Evolutionary conservation across 2,329 filamentous ascomycete genomes (phyloP).

Genomic region (Ophiostoma perfectum): DNA sequence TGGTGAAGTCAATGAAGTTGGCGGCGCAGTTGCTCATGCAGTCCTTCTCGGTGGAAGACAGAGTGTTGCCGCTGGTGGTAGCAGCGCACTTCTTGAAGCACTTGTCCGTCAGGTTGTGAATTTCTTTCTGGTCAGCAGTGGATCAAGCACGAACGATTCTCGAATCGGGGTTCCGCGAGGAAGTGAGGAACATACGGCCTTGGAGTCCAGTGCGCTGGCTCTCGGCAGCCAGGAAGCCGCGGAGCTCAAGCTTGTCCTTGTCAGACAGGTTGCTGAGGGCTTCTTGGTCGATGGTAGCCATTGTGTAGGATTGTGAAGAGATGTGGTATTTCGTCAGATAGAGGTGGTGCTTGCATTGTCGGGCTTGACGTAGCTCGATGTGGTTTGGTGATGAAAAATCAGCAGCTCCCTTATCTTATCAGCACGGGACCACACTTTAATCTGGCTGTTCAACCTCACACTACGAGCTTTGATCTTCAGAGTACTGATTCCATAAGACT

Average conservation of each 20-base stretch:
- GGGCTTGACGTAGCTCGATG: slow-evolving; percentile 13
- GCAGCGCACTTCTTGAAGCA: slow-evolving; percentile 94
- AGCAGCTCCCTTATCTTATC: slow-evolving; percentile 26
- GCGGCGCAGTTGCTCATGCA: slow-evolving; percentile 93
- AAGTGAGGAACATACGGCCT: slow-evolving; percentile 43
- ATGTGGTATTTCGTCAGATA: background rate
- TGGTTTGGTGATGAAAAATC: slow-evolving; percentile 21
- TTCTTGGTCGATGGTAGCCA: slow-evolving; percentile 11
- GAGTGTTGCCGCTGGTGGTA: slow-evolving; percentile 61
- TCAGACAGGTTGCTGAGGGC: slow-evolving; percentile 52
- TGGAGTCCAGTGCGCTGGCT: slow-evolving; percentile 71
- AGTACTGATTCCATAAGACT: too few relatives aligned
- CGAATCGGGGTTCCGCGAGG: too few relatives aligned
- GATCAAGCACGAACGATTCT: background rate
- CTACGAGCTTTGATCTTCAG: too few relatives aligned
- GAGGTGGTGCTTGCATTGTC: background rate
- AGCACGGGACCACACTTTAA: slow-evolving; percentile 18
- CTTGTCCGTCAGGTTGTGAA: slow-evolving; percentile 58
- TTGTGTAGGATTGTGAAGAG: background rate
- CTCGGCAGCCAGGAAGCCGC: slow-evolving; percentile 79
- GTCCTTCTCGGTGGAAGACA: slow-evolving; percentile 72
- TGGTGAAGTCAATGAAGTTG: slow-evolving; percentile 83
- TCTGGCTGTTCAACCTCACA: too few relatives aligned
- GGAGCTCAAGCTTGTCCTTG: slow-evolving; percentile 79
- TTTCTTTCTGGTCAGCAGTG: slow-evolving; percentile 37